phyloP scores from a whole-genome alignment of 2,329 filamentous ascomycete species.

The Colletotrichum scovillei region DNA sequence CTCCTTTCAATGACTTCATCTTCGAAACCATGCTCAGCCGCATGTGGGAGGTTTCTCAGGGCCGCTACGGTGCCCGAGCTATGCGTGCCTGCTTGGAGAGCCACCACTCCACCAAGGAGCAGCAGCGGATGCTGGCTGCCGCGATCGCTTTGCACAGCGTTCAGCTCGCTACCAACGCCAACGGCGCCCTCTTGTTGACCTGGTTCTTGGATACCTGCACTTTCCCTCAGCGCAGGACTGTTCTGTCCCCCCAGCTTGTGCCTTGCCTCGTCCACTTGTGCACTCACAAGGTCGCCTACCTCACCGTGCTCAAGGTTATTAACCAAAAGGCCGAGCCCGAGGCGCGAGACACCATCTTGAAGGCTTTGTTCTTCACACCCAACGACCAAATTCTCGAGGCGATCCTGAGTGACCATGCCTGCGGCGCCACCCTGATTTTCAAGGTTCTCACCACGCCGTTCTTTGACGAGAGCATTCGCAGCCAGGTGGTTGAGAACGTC shows the following conservation, averaged over 20 bases:
- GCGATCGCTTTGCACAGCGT: slow-evolving; percentile 97
- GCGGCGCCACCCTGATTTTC: slow-evolving; percentile 95
- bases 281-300: slow-evolving; percentile 97
- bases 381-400: slow-evolving; percentile 89
- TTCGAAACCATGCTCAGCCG: slow-evolving; percentile 96
- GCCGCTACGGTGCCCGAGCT: slow-evolving; percentile 91
- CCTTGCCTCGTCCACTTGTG: slow-evolving; percentile 94
- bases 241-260: slow-evolving; percentile 90
- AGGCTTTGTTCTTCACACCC: slow-evolving; percentile 90
- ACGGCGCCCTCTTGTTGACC: slow-evolving; percentile 91
- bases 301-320: slow-evolving; percentile 97
- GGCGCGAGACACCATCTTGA: slow-evolving; percentile 88
- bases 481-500: slow-evolving; percentile 91
- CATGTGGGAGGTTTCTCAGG: slow-evolving; percentile 94
- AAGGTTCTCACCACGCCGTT: slow-evolving; percentile 98
- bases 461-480: slow-evolving; percentile 91
- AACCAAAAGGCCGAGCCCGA: slow-evolving; percentile 97
- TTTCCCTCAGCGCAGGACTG: slow-evolving; percentile 89
- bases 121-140: slow-evolving; percentile 93
- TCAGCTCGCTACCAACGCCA: slow-evolving; percentile 94
- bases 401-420: slow-evolving; percentile 90
- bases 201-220: slow-evolving; percentile 99
- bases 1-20: slow-evolving; percentile 94
- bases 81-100: slow-evolving; percentile 98
- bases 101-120: slow-evolving; percentile 93